Evolutionary conservation across 2,329 filamentous ascomycete genomes (phyloP).

Genomic region (Zymoseptoria brevis): DNA sequence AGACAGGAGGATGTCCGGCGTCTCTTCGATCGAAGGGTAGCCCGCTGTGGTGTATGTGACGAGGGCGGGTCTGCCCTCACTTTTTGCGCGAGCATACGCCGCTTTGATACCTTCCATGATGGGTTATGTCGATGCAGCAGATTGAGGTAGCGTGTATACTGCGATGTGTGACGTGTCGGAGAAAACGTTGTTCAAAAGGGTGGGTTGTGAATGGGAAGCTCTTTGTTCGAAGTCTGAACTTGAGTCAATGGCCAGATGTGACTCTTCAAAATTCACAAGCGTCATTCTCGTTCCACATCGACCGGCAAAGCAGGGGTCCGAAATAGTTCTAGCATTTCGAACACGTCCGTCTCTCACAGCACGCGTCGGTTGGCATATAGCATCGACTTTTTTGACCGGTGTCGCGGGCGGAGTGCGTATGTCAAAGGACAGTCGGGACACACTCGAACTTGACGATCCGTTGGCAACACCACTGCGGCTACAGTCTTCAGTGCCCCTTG

Average conservation of each 20-base stretch:
- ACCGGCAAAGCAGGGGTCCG: neutral
- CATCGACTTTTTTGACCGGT: no score
- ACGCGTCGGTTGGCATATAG: no score
- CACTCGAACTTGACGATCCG: no score
- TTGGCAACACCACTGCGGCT: no score
- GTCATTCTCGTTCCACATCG: neutral
- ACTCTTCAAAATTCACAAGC: neutral
- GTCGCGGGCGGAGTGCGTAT: no score
- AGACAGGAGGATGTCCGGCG: slow-evolving; percentile 73
- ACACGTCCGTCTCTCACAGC: no score
- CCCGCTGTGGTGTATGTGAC: slow-evolving; percentile 96
- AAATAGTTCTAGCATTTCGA: neutral
- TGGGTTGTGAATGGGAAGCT: neutral
- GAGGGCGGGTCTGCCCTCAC: slow-evolving; percentile 57
- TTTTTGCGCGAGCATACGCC: slow-evolving; percentile 45
- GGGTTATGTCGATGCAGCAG: neutral
- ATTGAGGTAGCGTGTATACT: neutral
- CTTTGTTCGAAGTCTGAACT: neutral
- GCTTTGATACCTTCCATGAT: slow-evolving; percentile 43
- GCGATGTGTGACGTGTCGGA: neutral
- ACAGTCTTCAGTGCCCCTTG: neutral
- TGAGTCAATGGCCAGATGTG: neutral
- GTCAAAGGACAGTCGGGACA: no score
- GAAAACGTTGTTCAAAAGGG: neutral
- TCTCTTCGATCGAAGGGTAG: slow-evolving; percentile 74